Conservation (phyloP, 2,329 filamentous ascomycete genomes). For the Fusarium nodosum region DNA sequence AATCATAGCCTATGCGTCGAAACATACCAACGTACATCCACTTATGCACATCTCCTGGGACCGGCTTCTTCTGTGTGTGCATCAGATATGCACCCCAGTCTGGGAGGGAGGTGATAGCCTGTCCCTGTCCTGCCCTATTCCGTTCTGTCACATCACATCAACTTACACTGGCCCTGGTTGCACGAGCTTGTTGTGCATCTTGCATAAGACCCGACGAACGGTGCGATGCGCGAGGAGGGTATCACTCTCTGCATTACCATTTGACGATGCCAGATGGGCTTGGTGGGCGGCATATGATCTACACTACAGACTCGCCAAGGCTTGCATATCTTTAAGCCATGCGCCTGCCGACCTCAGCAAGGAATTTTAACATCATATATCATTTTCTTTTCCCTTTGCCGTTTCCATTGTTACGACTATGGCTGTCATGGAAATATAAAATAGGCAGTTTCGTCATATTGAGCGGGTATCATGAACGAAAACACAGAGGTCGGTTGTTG, state of each 20-base stretch:
- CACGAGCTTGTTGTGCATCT: constrained; percentile 48
- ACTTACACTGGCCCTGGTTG: constrained; percentile 40
- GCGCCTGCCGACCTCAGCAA: constrained; percentile 1
- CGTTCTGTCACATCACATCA: constrained; percentile 3
- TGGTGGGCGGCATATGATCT: constrained; percentile 49
- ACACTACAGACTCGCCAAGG: constrained; percentile 42
- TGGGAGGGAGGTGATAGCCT: constrained; percentile 37
- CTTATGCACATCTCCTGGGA: constrained; percentile 42
- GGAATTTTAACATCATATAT: constrained; percentile 7
- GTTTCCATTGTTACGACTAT: constrained; percentile 10
- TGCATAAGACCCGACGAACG: constrained; percentile 48
- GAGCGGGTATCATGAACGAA: constrained; percentile 24
- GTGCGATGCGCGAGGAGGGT: constrained; percentile 45
- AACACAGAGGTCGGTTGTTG: constrained; percentile 23
- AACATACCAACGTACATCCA: constrained; percentile 36
- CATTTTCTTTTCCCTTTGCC: not conserved
- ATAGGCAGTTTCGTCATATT: constrained; percentile 7
- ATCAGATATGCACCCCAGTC: constrained; percentile 40
- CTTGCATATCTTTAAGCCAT: constrained; percentile 20
- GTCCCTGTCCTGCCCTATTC: constrained; percentile 29
- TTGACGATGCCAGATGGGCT: constrained; percentile 31
- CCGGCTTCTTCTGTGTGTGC: constrained; percentile 39
- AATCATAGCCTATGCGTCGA: constrained; percentile 36
- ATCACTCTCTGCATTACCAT: constrained; percentile 36
- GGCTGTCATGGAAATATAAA: constrained; percentile 10